These are phyloP conservation scores for Picea glauca DNA, from an alignment of 75 land plant genomes.

Conservation along the genomic window DNA sequence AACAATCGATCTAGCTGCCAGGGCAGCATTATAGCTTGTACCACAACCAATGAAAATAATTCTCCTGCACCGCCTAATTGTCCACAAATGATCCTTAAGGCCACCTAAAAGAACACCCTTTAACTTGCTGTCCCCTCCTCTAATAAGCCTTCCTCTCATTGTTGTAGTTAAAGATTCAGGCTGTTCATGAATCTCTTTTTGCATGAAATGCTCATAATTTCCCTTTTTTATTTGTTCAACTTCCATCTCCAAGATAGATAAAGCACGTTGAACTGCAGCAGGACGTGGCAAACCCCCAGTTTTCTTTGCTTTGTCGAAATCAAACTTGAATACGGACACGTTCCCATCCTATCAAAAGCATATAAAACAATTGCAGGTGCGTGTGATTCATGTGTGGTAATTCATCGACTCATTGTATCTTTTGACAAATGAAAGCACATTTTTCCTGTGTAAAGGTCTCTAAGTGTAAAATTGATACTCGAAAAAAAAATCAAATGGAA, in stretches of 20 bases:
- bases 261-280: constrained; percentile 86
- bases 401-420: background rate
- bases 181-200: constrained; percentile 97
- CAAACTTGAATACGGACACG: constrained; percentile 83
- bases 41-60: constrained; percentile 98
- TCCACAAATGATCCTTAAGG: constrained; percentile 84
- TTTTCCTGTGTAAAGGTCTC: too few species aligned
- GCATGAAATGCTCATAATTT: constrained; percentile 96
- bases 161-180: constrained; percentile 95
- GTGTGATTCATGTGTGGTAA: background rate
- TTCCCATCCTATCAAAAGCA: constrained; percentile 64
- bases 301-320: constrained; percentile 47
- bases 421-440: too few species aligned
- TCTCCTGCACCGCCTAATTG: constrained; percentile 89
- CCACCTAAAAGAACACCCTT: constrained; percentile 91
- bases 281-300: constrained; percentile 49
- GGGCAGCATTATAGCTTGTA: constrained; percentile 96
- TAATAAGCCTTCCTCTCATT: constrained; percentile 91
- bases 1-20: constrained; percentile 85
- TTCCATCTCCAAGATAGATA: constrained; percentile 90
- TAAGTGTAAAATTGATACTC: too few species aligned
- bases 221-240: constrained; percentile 99
- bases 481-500: too few species aligned
- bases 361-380: background rate
- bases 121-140: constrained; percentile 57